phyloP scores from a whole-genome alignment of 1,284 basidiomycete species.

The Ganoderma multipileum region DNA sequence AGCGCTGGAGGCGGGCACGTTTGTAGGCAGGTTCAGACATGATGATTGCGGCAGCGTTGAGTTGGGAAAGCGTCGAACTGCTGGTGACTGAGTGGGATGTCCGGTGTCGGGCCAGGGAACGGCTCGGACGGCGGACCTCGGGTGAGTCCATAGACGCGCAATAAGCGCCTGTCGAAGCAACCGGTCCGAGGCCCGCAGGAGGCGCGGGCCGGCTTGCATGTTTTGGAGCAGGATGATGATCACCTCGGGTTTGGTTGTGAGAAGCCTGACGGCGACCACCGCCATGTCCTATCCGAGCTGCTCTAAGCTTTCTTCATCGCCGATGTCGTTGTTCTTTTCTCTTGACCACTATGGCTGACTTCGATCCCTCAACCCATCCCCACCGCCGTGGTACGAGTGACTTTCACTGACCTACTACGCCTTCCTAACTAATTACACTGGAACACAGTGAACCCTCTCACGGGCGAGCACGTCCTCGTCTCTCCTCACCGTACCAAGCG shows the following conservation, averaged over 20 bases:
- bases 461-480: slow-evolving; percentile 81
- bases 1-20: slow-evolving; percentile 47
- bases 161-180: not conserved
- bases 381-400: slow-evolving; percentile 69
- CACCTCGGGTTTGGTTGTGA: not conserved
- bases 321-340: slow-evolving; percentile 15
- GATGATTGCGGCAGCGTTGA: not conserved
- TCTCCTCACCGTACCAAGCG: slow-evolving; percentile 86
- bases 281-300: not conserved
- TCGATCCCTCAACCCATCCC: slow-evolving; percentile 72
- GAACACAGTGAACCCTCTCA: slow-evolving; percentile 75
- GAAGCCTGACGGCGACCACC: not conserved
- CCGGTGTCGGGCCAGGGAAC: not conserved
- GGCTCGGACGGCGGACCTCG: not conserved
- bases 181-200: not conserved
- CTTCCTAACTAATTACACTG: slow-evolving; percentile 12
- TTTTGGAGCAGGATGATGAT: too few relatives aligned
- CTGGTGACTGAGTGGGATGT: not conserved
- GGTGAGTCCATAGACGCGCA: not conserved
- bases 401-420: not conserved
- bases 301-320: slow-evolving; percentile 12
- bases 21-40: slow-evolving; percentile 37
- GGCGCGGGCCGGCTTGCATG: too few relatives aligned
- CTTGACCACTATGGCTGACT: slow-evolving; percentile 51
- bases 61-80: not conserved